Conservation (phyloP, 768 basidiomycete species). For the Macrolepiota albuminosa region DNA sequence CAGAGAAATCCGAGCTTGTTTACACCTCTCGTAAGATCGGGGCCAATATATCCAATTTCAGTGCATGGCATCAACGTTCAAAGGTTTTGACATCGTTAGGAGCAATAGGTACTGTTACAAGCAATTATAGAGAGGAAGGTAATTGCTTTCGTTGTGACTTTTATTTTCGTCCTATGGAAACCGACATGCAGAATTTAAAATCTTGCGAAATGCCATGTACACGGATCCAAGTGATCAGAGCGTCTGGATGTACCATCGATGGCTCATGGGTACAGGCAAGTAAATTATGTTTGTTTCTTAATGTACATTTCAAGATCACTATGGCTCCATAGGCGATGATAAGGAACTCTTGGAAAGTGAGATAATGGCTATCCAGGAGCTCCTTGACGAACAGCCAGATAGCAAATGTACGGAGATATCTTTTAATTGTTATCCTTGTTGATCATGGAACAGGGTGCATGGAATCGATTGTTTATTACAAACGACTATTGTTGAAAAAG, state of each 20-base stretch:
- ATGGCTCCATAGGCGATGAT: constrained; percentile 47
- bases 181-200: constrained; percentile 70
- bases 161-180: background rate
- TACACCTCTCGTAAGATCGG: constrained; percentile 92
- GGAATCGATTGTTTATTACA: constrained; percentile 87
- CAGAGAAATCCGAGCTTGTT: constrained; percentile 64
- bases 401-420: constrained; percentile 69
- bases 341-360: constrained; percentile 62
- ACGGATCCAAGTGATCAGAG: constrained; percentile 96
- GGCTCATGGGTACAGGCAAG: constrained; percentile 82
- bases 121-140: constrained; percentile 68
- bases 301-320: background rate
- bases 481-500: constrained; percentile 56
- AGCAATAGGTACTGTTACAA: constrained; percentile 48
- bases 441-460: constrained; percentile 71
- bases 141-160: background rate
- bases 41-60: constrained; percentile 94
- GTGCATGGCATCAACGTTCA: constrained; percentile 97
- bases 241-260: constrained; percentile 98
- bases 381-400: constrained; percentile 85
- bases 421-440: background rate
- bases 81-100: constrained; percentile 71
- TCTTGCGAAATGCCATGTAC: constrained; percentile 91
- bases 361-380: constrained; percentile 72
- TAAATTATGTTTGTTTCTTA: background rate